Evolutionary conservation across 2,329 filamentous ascomycete species (phyloP), one percentile per base, ranked within the genome.

Genomic region (Didymella glomerata): DNA sequence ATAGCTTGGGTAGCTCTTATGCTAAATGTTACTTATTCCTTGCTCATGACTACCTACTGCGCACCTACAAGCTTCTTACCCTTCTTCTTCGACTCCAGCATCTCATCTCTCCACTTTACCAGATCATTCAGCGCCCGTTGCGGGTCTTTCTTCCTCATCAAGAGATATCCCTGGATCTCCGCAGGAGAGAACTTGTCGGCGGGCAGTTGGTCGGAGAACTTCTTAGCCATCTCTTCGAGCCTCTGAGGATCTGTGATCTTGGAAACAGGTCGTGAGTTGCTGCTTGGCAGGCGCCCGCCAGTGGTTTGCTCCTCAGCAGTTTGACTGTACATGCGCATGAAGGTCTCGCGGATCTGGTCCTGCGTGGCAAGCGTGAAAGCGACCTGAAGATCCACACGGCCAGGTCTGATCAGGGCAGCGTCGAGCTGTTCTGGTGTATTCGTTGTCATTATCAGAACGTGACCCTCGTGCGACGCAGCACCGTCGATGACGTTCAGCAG

Each of bases 401-500:
- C 90, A 0, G 91, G 90, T 0, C 90, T 83, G 48, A 93, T 88
- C 8, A 95, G 82, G 0, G 90, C 90, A 40, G 88, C 84, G 70
- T 93, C 90, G 0, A 94, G 84, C 16, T 85, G 82, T 67, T 93
- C 88, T 5, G 89, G 88, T 57, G 87, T 85, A 76, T 94, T 95
- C 30, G 90, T 92, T 0, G 90, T 93, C 89, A 93, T 92, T 78
- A 94, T 88, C 20, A 94, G 83, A 14, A 94, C 85, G 42, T 90
- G 85, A 24, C 90, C 91, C 36, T 94, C 91, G 68, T 91, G 90
- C 2, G 88, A 90, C 1, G 89, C 90, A 1, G 93, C 90, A 53
- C 92, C 90, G 69, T 96, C 91, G 41, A 95, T 92, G 57, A 90
- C 89, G 75, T 96, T 95, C 47, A 96, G 83, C 1, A 96, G 83